Base-by-base conservation (phyloP, 495 filamentous ascomycete species). In the Rhypophila decipiens region DNA sequence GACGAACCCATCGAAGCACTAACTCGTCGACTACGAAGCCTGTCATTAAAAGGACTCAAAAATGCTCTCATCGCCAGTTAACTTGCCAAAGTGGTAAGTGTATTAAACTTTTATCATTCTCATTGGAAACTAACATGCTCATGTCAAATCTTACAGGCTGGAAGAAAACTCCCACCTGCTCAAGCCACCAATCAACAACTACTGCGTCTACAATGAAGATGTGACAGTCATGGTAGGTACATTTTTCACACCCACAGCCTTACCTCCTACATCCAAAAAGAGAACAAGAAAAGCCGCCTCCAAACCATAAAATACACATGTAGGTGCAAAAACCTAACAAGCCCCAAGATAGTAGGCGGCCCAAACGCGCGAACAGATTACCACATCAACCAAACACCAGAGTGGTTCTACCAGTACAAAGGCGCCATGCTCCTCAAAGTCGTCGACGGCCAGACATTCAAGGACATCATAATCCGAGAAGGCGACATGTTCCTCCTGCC, bases 381-480 rank as follows among this genome's bases (percentile, higher is more conserved):
- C 73, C 93, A 97, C 75, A 95, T 98, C 74, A 98, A 98, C 72
- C 72, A 82, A 42, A 98, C 93, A 0, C 82, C 93, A 5, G 93
- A 98, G 60, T 97, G 89, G 80, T 98, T 97, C 78, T 98, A 94
- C 75, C 91, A 96, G 63, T 86, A 96, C 73, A 79, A 81, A 47
- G 93, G 93, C 40, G 79, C 79, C 21, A 96, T 98, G 93, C 73
- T 96, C 17, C 82, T 98, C 41, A 95, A 94, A 59, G 87, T 93
- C 2, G 89, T 97, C 24, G 78, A 82, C 44, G 76, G 71, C 9
- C 72, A 71, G 21, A 64, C 68, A 10, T 95, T 95, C 67, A 75
- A 79, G 46, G 93, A 98, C 65, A 83, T 98, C 45, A 75, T 83
- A 39, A 95, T 98, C 61, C 75, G 81, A 53, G 90, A 98, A 68